These are phyloP conservation scores for Hypoxylon cercidicola DNA, from an alignment of 495 filamentous ascomycete genomes.

Conservation along the genomic window DNA sequence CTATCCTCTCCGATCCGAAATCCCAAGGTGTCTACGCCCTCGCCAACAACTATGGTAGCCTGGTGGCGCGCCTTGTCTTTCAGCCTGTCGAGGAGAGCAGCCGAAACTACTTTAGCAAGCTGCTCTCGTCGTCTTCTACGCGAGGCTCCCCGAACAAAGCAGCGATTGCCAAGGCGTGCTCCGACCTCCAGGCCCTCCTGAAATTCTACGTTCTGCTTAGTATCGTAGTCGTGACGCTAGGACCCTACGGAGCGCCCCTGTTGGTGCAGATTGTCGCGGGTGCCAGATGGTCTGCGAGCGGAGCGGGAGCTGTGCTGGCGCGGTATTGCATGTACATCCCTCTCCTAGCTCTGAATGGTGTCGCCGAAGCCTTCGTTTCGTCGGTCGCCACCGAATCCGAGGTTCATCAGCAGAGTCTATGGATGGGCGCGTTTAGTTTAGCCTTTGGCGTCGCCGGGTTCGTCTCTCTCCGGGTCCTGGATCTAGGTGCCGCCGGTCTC, in stretches of 20 bases:
- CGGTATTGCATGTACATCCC: slow-evolving; percentile 93
- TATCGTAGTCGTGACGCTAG: slow-evolving; percentile 70
- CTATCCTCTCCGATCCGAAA: slow-evolving; percentile 73
- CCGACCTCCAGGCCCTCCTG: slow-evolving; percentile 63
- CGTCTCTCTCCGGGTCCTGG: slow-evolving; percentile 70
- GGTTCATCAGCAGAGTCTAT: slow-evolving; percentile 76
- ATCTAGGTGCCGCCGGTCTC: slow-evolving; percentile 78
- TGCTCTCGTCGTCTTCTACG: slow-evolving; percentile 53
- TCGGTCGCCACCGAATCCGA: slow-evolving; percentile 77
- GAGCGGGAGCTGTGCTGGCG: slow-evolving; percentile 71
- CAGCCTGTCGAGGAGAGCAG: slow-evolving; percentile 95
- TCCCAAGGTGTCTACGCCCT: slow-evolving; percentile 95
- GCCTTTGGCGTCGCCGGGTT: slow-evolving; percentile 78
- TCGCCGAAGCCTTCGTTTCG: slow-evolving; percentile 91
- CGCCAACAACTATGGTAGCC: slow-evolving; percentile 92
- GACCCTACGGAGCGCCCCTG: slow-evolving; percentile 75
- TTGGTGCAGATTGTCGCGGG: slow-evolving; percentile 80
- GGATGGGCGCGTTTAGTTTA: slow-evolving; percentile 82
- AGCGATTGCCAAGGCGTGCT: slow-evolving; percentile 49
- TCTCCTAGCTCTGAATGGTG: slow-evolving; percentile 88
- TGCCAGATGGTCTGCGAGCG: slow-evolving; percentile 72
- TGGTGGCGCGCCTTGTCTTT: slow-evolving; percentile 89
- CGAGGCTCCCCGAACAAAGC: slow-evolving; percentile 26
- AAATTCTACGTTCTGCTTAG: slow-evolving; percentile 74
- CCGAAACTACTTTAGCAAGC: slow-evolving; percentile 83